Evolutionary conservation across 73 alveolate species (phyloP), one percentile per base, ranked within the genome.

Genomic region (Breviolum minutum): DNA sequence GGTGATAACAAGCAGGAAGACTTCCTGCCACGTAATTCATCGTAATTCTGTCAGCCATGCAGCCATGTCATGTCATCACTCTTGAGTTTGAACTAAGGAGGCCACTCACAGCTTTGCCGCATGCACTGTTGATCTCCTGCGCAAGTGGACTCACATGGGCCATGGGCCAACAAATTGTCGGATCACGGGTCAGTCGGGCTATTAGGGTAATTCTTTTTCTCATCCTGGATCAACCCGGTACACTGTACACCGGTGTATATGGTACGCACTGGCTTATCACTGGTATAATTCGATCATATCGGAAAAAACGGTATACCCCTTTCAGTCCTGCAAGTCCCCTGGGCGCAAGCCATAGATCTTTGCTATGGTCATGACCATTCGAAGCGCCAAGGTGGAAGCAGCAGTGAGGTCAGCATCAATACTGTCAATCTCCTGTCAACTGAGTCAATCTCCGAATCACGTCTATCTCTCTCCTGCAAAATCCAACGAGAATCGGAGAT

Each of bases 61-160:
- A 14, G 83, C 48, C 6, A 20, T 9, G 32, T 1, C 63, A 11
- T 19, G 54, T 40, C 54, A 40, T 40, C 54, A 40, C 54, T 40
- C 3, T 40, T 40, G 54, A 40, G 54, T 40, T 40, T 40, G 9
- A 7, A 20, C 95, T 63, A 27, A 88, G 95, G 66, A 48, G 32
- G 32, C 61, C 96, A 90, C 96, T 48, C 30, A 90, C 30, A 26
- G 96, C 96, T 48, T 90, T 90, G 63, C 96, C 96, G 27, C 96
- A 90, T 4, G 87, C 96, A 20, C 27, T 27, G 96, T 27, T 90
- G 85, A 74, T 54, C 27, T 90, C 96, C 96, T 90, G 87, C 40
- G 40, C 16, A 54, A 22, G 60, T 14, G 17, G 22, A 26, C 54
- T 40, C 54, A 40, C 54, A 40, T 3, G 54, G 54, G 54, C 54